Conservation (phyloP, 495 filamentous ascomycete genomes). For the Geopyxis carbonaria region DNA sequence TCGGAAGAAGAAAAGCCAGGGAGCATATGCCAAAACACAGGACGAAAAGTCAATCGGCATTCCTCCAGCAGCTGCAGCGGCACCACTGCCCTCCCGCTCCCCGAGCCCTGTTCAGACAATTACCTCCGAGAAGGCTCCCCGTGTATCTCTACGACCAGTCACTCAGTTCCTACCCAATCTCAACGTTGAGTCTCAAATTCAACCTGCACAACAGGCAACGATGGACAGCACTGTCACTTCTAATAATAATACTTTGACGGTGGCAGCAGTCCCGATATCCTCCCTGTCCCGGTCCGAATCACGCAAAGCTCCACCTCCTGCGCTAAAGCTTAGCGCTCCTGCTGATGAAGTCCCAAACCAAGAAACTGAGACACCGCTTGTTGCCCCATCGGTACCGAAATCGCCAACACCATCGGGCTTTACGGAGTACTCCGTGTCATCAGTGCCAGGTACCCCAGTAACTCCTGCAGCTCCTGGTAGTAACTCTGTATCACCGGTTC, state of each 20-base stretch:
- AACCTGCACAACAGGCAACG: constrained; percentile 29
- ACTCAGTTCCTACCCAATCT: constrained; percentile 72
- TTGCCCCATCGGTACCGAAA: constrained; percentile 13
- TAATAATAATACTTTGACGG: neutral
- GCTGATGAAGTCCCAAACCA: neutral
- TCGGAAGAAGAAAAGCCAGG: constrained; percentile 41
- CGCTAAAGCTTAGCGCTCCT: constrained; percentile 9
- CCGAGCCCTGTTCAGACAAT: constrained; percentile 30
- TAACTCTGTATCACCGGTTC: constrained; percentile 42
- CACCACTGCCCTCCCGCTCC: constrained; percentile 20
- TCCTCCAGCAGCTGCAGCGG: constrained; percentile 19
- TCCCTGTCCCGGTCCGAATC: constrained; percentile 13
- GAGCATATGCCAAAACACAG: constrained; percentile 32
- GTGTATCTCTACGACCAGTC: constrained; percentile 69
- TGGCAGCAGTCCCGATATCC: neutral
- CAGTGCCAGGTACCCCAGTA: constrained; percentile 28
- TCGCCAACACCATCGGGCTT: constrained; percentile 22
- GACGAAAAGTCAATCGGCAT: constrained; percentile 39
- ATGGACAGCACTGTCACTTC: no score
- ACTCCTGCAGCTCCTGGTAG: constrained; percentile 38
- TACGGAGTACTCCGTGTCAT: constrained; percentile 33
- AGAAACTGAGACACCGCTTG: constrained; percentile 3
- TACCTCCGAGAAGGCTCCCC: constrained; percentile 39
- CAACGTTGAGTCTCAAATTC: constrained; percentile 24
- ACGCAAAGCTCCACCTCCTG: constrained; percentile 23